Evolutionary conservation across 345 rosid species (phyloP).

Genomic region (Corymbia maculata): DNA sequence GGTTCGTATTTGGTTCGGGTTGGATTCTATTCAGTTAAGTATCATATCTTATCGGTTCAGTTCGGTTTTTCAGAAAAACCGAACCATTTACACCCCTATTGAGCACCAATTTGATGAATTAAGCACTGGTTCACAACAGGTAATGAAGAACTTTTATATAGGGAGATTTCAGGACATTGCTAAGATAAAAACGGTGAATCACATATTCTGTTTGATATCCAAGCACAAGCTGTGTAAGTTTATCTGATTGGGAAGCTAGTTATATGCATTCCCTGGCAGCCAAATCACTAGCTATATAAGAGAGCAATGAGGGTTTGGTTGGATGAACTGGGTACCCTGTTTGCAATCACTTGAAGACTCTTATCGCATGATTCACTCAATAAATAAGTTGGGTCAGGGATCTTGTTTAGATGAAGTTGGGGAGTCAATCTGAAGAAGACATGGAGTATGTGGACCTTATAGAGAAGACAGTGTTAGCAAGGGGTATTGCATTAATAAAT

Average conservation of each 20-base stretch:
- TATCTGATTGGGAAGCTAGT: background rate
- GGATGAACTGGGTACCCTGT: background rate
- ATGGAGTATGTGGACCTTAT: background rate
- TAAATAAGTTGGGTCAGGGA: background rate
- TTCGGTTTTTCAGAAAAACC: no score
- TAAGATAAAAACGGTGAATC: background rate
- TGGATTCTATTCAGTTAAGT: no score
- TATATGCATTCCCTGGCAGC: background rate
- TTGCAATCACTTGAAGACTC: background rate
- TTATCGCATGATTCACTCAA: background rate
- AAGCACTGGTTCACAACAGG: background rate
- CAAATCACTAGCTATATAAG: background rate
- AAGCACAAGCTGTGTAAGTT: background rate
- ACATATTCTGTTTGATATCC: background rate
- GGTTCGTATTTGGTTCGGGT: no score
- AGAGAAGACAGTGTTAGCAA: background rate
- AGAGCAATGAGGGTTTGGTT: background rate
- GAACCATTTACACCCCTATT: no score
- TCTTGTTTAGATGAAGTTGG: background rate
- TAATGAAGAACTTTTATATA: background rate
- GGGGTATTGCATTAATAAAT: background rate
- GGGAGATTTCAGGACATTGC: background rate
- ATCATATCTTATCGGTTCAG: no score
- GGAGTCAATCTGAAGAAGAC: background rate
- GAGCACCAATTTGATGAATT: background rate